Evolutionary conservation across 129 eudicot genomes (phyloP).

Genomic region (Rutidosis leptorrhynchoides): DNA sequence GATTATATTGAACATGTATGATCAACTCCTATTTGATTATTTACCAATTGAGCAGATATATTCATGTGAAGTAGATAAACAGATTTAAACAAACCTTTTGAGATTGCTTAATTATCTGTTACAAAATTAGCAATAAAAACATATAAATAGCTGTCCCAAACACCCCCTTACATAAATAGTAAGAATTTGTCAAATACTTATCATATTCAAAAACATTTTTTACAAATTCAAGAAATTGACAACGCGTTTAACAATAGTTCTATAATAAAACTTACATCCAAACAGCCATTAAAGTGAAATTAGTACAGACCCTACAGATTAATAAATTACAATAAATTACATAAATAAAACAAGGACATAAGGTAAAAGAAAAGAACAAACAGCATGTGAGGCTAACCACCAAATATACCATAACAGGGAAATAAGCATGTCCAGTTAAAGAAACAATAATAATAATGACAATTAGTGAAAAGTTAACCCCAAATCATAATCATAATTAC

Average conservation of each 20-base stretch:
- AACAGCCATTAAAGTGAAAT: not conserved
- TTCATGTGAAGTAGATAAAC: too few species aligned
- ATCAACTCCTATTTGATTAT: too few species aligned
- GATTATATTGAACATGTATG: too few species aligned
- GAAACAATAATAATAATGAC: conserved; percentile 26
- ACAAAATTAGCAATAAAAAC: too few species aligned
- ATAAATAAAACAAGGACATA: conserved; percentile 13
- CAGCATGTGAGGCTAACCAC: conserved; percentile 37
- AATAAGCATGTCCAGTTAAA: conserved; percentile 17
- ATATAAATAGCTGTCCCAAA: too few species aligned
- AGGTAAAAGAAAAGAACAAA: not conserved
- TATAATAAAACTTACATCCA: not conserved
- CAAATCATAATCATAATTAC: conserved; percentile 28
- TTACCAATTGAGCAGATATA: too few species aligned
- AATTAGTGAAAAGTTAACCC: conserved; percentile 27
- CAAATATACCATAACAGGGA: conserved; percentile 4
- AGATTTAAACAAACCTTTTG: too few species aligned
- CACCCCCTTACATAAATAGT: too few species aligned
- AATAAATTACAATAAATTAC: too few species aligned
- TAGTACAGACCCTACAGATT: conserved; percentile 28
- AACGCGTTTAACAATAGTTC: not conserved
- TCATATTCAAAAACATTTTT: not conserved
- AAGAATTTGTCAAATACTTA: too few species aligned
- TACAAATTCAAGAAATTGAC: not conserved
- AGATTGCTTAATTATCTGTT: not conserved